Base-by-base conservation (phyloP, 805 yeast genomes). In the Candida alai region DNA sequence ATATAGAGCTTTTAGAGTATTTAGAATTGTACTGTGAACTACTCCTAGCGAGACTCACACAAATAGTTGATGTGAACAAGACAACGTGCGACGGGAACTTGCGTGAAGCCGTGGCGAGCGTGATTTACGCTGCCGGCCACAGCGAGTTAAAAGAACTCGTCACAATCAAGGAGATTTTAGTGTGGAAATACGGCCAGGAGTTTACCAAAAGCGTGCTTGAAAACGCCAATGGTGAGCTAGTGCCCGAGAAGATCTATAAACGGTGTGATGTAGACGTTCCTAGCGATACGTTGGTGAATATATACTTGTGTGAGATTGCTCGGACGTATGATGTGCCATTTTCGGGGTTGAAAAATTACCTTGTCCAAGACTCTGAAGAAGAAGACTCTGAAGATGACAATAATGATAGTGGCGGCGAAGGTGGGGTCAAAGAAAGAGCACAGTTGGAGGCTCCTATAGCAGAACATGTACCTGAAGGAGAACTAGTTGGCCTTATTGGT, bases 21-120 rank as follows among this genome's bases (percentile, higher is more conserved):
- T 57, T 87, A 30, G 96, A 88, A 56, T 62, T 88, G 13, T 85
- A 85, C 53, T 81, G 95, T 50, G 96, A 88, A 56, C 62, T 87
- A 4, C 54, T 85, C 14, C 68, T 83, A 30, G 95, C 96, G 0
- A 66, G 96, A 37, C 73, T 83, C 9, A 71, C 79, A 11, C 51
- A 87, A 18, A 73, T 73, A 16, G 75, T 66, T 29, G 51, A 57
- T 10, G 28, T 19, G 15, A 42, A 49, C 14, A 53, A 65, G 29
- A 58, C 61, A 16, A 59, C 56, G 2, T 69, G 78, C 36, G 83
- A 78, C 34, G 66, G 73, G 1, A 77, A 83, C n/a, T 66, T 85
- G 15, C 70, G 74, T 34, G 96, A 86, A 54, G 90, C 95, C 0
- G 81, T 83, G 3, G 72, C 74, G 44, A 71, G 86, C 3, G 59